phyloP scores from a whole-genome alignment of 2,329 filamentous ascomycete species.

The Dendryphion nanum region DNA sequence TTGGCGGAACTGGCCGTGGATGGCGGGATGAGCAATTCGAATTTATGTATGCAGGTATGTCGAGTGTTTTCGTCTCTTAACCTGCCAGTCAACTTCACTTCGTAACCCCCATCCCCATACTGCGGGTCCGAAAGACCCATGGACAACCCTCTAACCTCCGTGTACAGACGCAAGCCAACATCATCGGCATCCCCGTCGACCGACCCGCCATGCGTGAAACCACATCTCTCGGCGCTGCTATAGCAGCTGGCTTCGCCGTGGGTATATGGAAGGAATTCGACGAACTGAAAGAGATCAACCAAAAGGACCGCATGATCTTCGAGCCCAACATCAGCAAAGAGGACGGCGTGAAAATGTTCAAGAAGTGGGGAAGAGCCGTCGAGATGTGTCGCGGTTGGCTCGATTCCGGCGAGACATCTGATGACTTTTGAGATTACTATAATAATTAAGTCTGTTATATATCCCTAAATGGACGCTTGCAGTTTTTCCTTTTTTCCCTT shows the following conservation, averaged over 20 bases:
- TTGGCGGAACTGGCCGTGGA: constrained; percentile 78
- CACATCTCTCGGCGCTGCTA: constrained; percentile 82
- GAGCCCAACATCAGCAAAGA: constrained; percentile 61
- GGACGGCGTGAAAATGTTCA: constrained; percentile 63
- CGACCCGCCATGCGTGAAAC: constrained; percentile 88
- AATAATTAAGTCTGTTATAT: constrained; percentile 22
- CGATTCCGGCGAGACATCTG: constrained; percentile 41
- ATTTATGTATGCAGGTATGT: constrained; percentile 75
- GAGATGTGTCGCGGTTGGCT: constrained; percentile 76
- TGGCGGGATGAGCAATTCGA: constrained; percentile 84
- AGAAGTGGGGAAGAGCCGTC: constrained; percentile 73
- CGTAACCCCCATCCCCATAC: constrained; percentile 10
- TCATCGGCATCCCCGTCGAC: constrained; percentile 79
- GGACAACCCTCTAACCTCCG: too few species aligned
- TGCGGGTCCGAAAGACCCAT: too few species aligned
- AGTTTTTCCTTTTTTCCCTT: constrained; percentile 10
- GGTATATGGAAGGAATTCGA: constrained; percentile 74
- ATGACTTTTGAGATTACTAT: constrained; percentile 23
- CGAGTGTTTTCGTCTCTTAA: constrained; percentile 6
- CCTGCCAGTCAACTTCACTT: constrained; percentile 8
- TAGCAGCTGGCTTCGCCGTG: constrained; percentile 82
- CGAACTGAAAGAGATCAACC: constrained; percentile 72
- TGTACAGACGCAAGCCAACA: constrained; percentile 81
- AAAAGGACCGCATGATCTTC: constrained; percentile 67
- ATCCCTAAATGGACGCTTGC: constrained; percentile 19